Evolutionary conservation across 805 yeast species (phyloP), one percentile per base, ranked within the genome.

Genomic region (Ogataea ganodermae): DNA sequence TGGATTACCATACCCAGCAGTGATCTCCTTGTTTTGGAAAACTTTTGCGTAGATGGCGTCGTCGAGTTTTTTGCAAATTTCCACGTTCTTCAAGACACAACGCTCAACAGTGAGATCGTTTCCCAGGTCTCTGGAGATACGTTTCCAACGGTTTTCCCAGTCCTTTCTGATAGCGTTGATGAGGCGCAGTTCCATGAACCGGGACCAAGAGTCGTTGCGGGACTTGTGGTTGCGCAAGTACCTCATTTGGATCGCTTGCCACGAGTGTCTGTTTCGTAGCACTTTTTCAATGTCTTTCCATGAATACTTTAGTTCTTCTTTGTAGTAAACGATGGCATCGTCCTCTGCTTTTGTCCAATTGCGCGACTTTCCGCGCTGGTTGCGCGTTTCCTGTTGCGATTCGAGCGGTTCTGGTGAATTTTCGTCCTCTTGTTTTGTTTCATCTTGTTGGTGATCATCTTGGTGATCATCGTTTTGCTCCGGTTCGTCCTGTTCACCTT

Each of bases 231-330:
- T 60, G 8, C 78, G 62, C 35, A 74, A 58, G 49, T 74, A 74
- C 42, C 76, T 55, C 78, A 73, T 74, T 55, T 74, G 78, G 28
- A 74, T 68, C 2, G 76, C 75, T 53, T 72, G 76, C 76, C 76
- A 71, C 13, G 74, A 56, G 49, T 72, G 75, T 40, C 62, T 55
- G 12, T 57, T 43, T 9, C 62, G 62, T 14, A 69, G 45, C 23
- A 64, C 53, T 24, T 53, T 52, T 24, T 70, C 70, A 35, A 73
- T 70, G 41, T 62, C 60, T 33, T 66, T 66, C 77, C 77, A 73
- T 17, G 74, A 61, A 35, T 61, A 60, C 23, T 61, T 57, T 52
- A 62, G 48, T 42, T 60, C 64, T 51, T 73, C 76, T 45, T 71
- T 69, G 50, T 64, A 68, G 42, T 62, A 61, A 4, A 69, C 65